Percentiles rank a stretch among this genome's conserved stretches.
These are phyloP conservation scores for Allium fistulosum DNA, from an alignment of 106 monocot genomes.

Conservation along the genomic window DNA sequence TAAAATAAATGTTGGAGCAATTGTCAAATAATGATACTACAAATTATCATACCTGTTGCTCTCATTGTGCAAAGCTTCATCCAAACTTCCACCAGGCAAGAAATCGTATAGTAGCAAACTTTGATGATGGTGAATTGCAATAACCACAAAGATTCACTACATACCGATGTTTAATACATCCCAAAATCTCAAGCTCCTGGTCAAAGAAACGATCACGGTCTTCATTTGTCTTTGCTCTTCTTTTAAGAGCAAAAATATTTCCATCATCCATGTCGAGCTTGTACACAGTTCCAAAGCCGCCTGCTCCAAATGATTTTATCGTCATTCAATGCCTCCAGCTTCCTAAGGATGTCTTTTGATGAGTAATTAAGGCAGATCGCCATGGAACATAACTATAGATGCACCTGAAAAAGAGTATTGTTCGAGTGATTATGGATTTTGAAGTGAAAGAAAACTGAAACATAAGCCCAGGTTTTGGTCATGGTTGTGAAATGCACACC, in stretches of 20 bases:
- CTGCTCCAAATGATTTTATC: constrained; percentile 79
- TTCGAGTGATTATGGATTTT: background rate
- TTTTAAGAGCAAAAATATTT: constrained; percentile 90
- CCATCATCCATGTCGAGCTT: constrained; percentile 96
- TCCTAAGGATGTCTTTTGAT: constrained; percentile 83
- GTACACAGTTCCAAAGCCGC: constrained; percentile 96
- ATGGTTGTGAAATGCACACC: background rate
- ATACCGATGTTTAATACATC: constrained; percentile 96
- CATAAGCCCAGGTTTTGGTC: background rate
- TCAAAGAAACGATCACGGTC: constrained; percentile 80
- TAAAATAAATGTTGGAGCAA: no score
- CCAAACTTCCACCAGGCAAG: constrained; percentile 87
- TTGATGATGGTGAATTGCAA: constrained; percentile 90
- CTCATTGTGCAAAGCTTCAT: constrained; percentile 89
- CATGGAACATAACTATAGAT: constrained; percentile 95
- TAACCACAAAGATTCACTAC: constrained; percentile 94
- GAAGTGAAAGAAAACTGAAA: no score
- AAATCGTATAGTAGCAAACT: constrained; percentile 89
- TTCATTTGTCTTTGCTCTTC: constrained; percentile 84
- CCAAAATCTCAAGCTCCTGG: constrained; percentile 95
- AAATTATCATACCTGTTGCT: background rate
- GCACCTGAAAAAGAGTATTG: constrained; percentile 53
- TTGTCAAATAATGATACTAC: no score
- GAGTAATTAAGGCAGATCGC: constrained; percentile 96
- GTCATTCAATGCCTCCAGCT: constrained; percentile 65